phyloP scores from a whole-genome alignment of 2,329 filamentous ascomycete genomes.

The Proliferodiscus dingleyae region DNA sequence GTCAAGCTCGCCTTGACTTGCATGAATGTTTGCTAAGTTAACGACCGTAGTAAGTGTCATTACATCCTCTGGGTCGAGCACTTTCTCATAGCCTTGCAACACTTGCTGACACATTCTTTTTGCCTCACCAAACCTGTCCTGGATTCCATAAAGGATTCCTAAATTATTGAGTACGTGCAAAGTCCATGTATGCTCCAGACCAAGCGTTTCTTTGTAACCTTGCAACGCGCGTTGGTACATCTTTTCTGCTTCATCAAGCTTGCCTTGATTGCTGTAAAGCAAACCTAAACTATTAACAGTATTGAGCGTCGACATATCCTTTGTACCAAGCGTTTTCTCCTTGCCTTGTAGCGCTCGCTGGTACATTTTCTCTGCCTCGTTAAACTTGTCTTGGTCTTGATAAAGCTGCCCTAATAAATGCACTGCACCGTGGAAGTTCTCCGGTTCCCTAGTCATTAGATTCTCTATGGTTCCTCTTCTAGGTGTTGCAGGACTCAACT shows the following conservation, averaged over 20 bases:
- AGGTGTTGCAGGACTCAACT: too few species aligned
- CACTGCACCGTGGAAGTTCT: too few species aligned
- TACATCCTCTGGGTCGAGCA: constrained; percentile 12
- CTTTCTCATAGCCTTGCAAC: constrained; percentile 14
- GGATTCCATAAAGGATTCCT: constrained; percentile 3
- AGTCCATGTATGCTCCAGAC: constrained; percentile 15
- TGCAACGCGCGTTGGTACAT: not conserved
- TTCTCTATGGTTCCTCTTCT: too few species aligned
- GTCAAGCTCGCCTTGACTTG: constrained; percentile 14
- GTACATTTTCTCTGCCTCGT: not conserved
- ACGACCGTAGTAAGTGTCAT: constrained; percentile 12
- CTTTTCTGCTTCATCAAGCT: not conserved
- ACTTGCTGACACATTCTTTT: constrained; percentile 16
- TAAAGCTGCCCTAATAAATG: too few species aligned
- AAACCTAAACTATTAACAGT: not conserved
- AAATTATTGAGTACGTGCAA: constrained; percentile 7
- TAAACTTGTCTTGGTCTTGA: too few species aligned
- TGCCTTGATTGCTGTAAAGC: not conserved
- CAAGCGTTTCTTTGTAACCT: constrained; percentile 12
- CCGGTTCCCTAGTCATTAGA: too few species aligned
- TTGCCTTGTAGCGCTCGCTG: not conserved
- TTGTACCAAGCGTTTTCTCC: not conserved
- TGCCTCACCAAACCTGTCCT: constrained; percentile 6
- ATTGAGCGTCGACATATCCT: not conserved
- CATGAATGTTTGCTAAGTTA: constrained; percentile 17